phyloP scores from a whole-genome alignment of 2,329 filamentous ascomycete species.

The Sarocladium kiliense region DNA sequence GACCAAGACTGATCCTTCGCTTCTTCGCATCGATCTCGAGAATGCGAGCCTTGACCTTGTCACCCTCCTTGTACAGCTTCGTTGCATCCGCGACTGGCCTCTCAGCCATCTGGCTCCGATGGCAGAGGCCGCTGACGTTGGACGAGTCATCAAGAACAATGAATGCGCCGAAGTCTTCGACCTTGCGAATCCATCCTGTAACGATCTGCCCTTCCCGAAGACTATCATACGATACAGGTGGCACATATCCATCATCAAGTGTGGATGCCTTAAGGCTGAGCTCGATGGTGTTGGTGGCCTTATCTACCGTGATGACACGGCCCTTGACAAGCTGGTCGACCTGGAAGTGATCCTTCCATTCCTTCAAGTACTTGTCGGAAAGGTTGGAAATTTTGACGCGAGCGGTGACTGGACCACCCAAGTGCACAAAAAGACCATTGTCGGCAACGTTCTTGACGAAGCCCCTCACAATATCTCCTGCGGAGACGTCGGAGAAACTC shows the following conservation, averaged over 20 bases:
- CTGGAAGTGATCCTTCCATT: conserved; percentile 89
- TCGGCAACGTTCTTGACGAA: conserved; percentile 89
- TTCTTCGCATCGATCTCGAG: conserved; percentile 70
- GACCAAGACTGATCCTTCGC: conserved; percentile 77
- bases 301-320: conserved; percentile 70
- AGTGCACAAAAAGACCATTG: conserved; percentile 79
- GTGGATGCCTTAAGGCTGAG: conserved; percentile 84
- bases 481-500: conserved; percentile 62
- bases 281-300: conserved; percentile 65
- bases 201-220: conserved; percentile 75
- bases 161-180: conserved; percentile 93
- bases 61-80: conserved; percentile 84
- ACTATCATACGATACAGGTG: conserved; percentile 69
- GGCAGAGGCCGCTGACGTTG: conserved; percentile 90
- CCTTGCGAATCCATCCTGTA: conserved; percentile 86
- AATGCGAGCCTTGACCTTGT: conserved; percentile 88
- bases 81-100: conserved; percentile 75
- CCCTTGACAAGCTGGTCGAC: conserved; percentile 88
- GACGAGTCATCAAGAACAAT: conserved; percentile 81
- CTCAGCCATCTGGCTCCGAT: conserved; percentile 88
- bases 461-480: conserved; percentile 78
- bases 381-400: conserved; percentile 84
- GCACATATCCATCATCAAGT: conserved; percentile 72
- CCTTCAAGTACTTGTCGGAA: conserved; percentile 86
- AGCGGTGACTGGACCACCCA: conserved; percentile 76